phyloP scores from a whole-genome alignment of 306 rosid species.

The Prunus mume region DNA sequence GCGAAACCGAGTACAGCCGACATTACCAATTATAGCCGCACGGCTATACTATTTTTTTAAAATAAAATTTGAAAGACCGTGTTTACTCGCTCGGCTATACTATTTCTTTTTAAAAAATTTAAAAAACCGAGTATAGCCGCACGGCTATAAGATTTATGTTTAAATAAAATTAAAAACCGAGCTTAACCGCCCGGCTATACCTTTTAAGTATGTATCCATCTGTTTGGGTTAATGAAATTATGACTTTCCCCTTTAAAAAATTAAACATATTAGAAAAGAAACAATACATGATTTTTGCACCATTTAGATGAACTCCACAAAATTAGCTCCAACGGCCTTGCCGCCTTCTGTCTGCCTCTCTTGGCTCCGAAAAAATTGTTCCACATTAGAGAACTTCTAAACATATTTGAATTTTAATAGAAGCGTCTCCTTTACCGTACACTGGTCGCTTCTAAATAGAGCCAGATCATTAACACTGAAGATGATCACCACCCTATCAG shows the following conservation, averaged over 20 bases:
- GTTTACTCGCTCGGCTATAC: no score
- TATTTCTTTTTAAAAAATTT: no score
- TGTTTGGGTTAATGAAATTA: no score
- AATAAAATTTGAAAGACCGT: no score
- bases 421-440: conserved; percentile 8
- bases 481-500: conserved; percentile 18
- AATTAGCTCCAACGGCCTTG: conserved; percentile 24
- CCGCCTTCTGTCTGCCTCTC: conserved; percentile 19
- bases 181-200: neutral
- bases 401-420: neutral
- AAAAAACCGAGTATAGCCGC: no score
- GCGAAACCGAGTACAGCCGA: no score
- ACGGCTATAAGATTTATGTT: no score
- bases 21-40: no score
- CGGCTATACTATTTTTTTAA: no score
- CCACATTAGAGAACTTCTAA: neutral
- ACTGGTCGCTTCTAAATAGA: neutral
- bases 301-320: conserved; percentile 21
- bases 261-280: neutral
- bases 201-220: no score
- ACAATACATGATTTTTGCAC: conserved; percentile 2
- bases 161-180: neutral
- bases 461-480: neutral
- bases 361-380: conserved; percentile 15
- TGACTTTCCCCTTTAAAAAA: no score